Evolutionary conservation across 2,329 filamentous ascomycete species (phyloP).

Genomic region (Chrysosporium keratinophilum): DNA sequence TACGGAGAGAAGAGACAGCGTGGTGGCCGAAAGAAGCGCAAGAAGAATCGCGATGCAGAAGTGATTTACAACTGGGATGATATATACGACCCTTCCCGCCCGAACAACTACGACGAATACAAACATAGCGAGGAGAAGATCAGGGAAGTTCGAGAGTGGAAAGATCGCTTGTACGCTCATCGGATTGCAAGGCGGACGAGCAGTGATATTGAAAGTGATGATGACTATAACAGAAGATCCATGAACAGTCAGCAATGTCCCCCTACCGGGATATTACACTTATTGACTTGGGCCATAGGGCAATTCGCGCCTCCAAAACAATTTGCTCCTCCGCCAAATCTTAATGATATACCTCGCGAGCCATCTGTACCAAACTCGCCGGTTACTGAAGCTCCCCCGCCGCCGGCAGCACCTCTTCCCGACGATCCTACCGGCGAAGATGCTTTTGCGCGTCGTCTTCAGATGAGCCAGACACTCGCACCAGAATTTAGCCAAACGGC

Average conservation of each 20-base stretch:
- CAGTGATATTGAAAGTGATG: slow-evolving; percentile 42
- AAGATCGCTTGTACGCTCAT: slow-evolving; percentile 65
- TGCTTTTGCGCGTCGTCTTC: slow-evolving; percentile 54
- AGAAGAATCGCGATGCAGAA: slow-evolving; percentile 58
- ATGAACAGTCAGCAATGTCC: slow-evolving; percentile 37
- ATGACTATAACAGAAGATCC: slow-evolving; percentile 35
- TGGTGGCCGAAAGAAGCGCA: slow-evolving; percentile 67
- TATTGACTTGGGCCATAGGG: slow-evolving; percentile 25
- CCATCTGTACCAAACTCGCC: slow-evolving; percentile 13
- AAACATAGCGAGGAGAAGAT: slow-evolving; percentile 74
- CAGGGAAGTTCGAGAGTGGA: slow-evolving; percentile 74
- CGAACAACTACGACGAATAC: slow-evolving; percentile 78
- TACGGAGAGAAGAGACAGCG: slow-evolving; percentile 63
- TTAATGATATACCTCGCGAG: slow-evolving; percentile 30
- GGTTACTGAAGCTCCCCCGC: slow-evolving; percentile 21
- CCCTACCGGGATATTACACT: slow-evolving; percentile 15
- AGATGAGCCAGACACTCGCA: slow-evolving; percentile 40
- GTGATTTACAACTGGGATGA: slow-evolving; percentile 72
- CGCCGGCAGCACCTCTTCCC: slow-evolving; percentile 38
- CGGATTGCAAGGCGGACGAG: slow-evolving; percentile 41
- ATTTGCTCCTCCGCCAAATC: slow-evolving; percentile 44
- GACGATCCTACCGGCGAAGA: slow-evolving; percentile 59
- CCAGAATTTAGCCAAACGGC: slow-evolving; percentile 14
- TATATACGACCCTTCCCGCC: slow-evolving; percentile 72
- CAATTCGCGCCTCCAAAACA: slow-evolving; percentile 43